Percentiles rank a stretch among this genome's conserved stretches.
Evolutionary conservation across 2,329 filamentous ascomycete genomes (phyloP).

Genomic region (Ilyonectria sp.): DNA sequence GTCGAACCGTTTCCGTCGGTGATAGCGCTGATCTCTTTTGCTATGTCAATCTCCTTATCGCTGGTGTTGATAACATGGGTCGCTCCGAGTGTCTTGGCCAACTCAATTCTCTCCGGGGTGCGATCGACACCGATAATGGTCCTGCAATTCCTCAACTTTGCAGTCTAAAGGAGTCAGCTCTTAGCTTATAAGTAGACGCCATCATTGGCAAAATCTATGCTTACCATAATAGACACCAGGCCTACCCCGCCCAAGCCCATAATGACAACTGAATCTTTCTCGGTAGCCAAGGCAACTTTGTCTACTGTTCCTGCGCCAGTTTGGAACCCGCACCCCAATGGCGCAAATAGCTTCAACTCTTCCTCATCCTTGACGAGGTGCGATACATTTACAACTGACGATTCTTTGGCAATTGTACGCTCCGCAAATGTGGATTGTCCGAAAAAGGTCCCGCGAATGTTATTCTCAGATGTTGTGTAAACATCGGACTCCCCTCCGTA

Average conservation of each 20-base stretch:
- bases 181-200: neutral
- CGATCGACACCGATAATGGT: slow-evolving; percentile 28
- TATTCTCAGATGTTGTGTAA: neutral
- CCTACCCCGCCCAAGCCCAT: slow-evolving; percentile 24
- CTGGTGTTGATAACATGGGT: slow-evolving; percentile 23
- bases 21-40: neutral
- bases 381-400: slow-evolving; percentile 8
- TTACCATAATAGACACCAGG: slow-evolving; percentile 20
- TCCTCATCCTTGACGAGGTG: neutral
- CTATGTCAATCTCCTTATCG: neutral
- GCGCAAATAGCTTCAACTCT: neutral
- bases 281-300: slow-evolving; percentile 8
- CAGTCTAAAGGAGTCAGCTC: neutral
- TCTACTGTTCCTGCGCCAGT: slow-evolving; percentile 23
- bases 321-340: neutral
- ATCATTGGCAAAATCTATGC: neutral
- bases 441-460: slow-evolving; percentile 3
- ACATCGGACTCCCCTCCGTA: neutral
- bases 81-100: slow-evolving; percentile 25
- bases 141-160: slow-evolving; percentile 19
- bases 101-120: slow-evolving; percentile 12
- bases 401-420: neutral
- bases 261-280: neutral
- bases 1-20: slow-evolving; percentile 13
- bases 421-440: slow-evolving; percentile 4